Base-by-base conservation (phyloP, 176 grass and related monocot species). In the Areca catechu region DNA sequence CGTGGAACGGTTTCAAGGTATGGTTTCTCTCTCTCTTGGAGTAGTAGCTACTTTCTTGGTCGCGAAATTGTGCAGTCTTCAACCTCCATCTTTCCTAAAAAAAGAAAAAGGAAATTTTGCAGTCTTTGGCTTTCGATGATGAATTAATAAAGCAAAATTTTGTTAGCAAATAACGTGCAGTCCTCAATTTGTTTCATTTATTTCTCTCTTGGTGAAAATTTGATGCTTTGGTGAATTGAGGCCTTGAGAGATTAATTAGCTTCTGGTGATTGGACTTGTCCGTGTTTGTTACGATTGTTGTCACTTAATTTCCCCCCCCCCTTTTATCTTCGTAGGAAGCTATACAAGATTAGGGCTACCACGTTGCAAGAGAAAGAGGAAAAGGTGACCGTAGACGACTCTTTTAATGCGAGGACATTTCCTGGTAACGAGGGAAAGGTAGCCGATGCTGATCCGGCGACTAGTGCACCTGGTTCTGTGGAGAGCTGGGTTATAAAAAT, bases 321-420 rank as follows among this genome's bases (percentile, higher is more conserved):
- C 53, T 37, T 27, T 58, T 5, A 29, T 29, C 27, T 50, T 59
- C 60, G 7, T 53, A 22, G 67, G 68, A 57, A 23, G 62, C 22
- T 48, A n/a, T 55, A 22, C 29, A 48, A 28, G 17, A 78, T 73
- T 43, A 75, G 74, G 68, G 89, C 89, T 37, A 66, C 55, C 7
- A 77, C 29, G 18, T 48, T 72, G 65, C 53, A 64, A 64, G 63
- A 51, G 82, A 83, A 83, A 65, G 79, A 76, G 73, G 70, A 79
- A 15, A 74, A 86, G 69, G 80, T 82, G 55, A 9, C 78, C 24
- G 78, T 95, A 47, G 75, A 85, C 60, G 82, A 80, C 3, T 77
- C 85, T 30, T 70, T 82, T 19, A 58, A 76, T 28, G 65, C 50
- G 17, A 85, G 85, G 24, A 43, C 71, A 6, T 54, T 71, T 34